phyloP scores from a whole-genome alignment of 2,329 filamentous ascomycete genomes.

The Ophiocordyceps unilateralis region DNA sequence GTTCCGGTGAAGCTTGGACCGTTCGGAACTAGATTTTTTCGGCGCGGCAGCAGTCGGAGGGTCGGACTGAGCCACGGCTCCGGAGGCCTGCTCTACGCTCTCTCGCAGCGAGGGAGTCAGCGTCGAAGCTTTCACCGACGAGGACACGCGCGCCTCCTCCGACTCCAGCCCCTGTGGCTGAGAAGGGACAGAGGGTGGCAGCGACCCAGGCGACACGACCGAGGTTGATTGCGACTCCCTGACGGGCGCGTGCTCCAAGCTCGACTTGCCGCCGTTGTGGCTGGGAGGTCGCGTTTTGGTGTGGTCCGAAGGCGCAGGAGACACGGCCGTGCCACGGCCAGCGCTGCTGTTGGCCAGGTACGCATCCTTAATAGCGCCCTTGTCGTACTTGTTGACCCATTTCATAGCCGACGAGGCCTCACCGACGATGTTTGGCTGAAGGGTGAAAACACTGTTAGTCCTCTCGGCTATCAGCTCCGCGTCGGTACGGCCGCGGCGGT shows the following conservation, averaged over 20 bases:
- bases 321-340: conserved; percentile 41
- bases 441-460: conserved; percentile 77
- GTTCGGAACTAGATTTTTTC: conserved; percentile 7
- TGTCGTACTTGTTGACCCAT: conserved; percentile 92
- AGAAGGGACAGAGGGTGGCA: not conserved
- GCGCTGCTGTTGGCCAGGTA: conserved; percentile 62
- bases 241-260: conserved; percentile 22
- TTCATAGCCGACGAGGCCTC: conserved; percentile 91
- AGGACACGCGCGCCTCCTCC: not conserved
- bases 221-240: conserved; percentile 14
- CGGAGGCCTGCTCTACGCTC: not conserved
- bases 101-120: conserved; percentile 1
- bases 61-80: not conserved
- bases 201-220: not conserved
- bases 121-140: conserved; percentile 2
- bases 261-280: conserved; percentile 2
- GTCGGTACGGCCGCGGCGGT: conserved; percentile 37
- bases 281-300: conserved; percentile 8
- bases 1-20: conserved; percentile 37
- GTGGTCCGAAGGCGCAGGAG: conserved; percentile 17
- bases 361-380: conserved; percentile 67
- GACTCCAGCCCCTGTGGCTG: not conserved
- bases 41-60: conserved; percentile 6
- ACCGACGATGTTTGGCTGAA: conserved; percentile 68
- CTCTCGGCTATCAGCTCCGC: conserved; percentile 44